Evolutionary conservation across 1,284 basidiomycete genomes (phyloP), one percentile per base, ranked within the genome.

Genomic region (Singerocomus inundabilis): DNA sequence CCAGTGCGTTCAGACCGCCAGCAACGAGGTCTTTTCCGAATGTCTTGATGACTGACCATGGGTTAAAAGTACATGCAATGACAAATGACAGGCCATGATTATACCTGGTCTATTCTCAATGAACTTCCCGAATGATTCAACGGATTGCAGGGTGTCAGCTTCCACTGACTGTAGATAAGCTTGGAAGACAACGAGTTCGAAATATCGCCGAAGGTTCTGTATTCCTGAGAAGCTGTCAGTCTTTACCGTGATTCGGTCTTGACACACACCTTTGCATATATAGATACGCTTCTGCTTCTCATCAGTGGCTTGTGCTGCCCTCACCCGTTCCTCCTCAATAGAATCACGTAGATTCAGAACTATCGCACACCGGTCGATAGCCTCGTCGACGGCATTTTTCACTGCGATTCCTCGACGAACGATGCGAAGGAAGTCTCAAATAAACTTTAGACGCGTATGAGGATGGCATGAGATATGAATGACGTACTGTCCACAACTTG

Each of bases 121-220:
- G 58, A 88, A 97, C 4, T 76, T 79, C 60, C 90, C 91, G 43
- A 97, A 88, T 3, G 78, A 84, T 58, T 88, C 85, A 38, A 91
- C 83, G 7, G 86, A 82, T 44, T 81, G 72, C 65, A 92, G 78
- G 1, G 88, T 91, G 63, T 94, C 91, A 0, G 92, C 91, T 55
- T 84, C 78, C 0, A 82, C 89, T 15, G 92, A 91, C 59, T 91
- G 88, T 26, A 99, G 78, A 67, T 97, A 99, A 1, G 94, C 88
- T 67, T 96, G 92, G 75, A 99, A 98, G 29, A 97, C 80, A 54
- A 98, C 86, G 18, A 99, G 79, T 66, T 91, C 85, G 57, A 94
- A 97, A 71, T 98, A 98, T 57, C 89, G 83, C 47, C 85, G 77
- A 21, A 97, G 77, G 59, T 90, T 88, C 56, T 90, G 84, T 41